Evolutionary conservation across 2,329 filamentous ascomycete species (phyloP), one percentile per base, ranked within the genome.

Genomic region (Phyllosticta capitalensis): DNA sequence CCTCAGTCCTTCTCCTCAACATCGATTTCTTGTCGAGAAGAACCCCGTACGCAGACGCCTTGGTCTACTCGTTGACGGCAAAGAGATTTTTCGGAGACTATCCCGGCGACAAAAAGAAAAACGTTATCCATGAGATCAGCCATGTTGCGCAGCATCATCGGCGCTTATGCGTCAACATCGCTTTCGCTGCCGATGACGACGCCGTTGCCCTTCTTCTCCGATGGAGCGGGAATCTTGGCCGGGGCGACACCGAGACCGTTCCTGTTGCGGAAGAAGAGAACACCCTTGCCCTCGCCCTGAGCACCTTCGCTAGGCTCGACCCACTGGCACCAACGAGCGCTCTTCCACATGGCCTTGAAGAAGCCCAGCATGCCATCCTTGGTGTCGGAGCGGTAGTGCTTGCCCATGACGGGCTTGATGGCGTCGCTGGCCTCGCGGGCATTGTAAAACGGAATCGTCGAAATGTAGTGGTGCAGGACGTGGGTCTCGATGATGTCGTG

Each of bases 401-500:
- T 81, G 74, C 94, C 94, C 92, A 99, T 96, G 74, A 99, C 81
- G 62, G 84, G 84, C 82, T 92, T 91, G 82, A 97, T 95, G 69
- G 92, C 92, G 67, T 96, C 92, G 67, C 86, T 88, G 61, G 92
- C 92, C 79, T 96, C 92, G 67, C 96, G 91, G 70, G 92, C 92
- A 75, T 96, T 83, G 79, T 97, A 97, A 79, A 96, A 96, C 63
- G 92, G 92, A 66, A 97, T 97, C 70, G 85, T 90, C 77, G 88
- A 92, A 73, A 97, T 85, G 76, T 96, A 97, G 83, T 97, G 92
- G 81, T 97, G 92, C 62, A 96, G 88, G 62, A 97, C 92, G 78
- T 97, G 92, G 54, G 92, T 96, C 81, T 96, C 92, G 74, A 96
- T 87, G 75, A 97, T 96, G 69, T 92, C 92, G 81, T 97, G 92